phyloP scores from a whole-genome alignment of 371 early-diverging fungal genomes.

The Rhizopus delemar region DNA sequence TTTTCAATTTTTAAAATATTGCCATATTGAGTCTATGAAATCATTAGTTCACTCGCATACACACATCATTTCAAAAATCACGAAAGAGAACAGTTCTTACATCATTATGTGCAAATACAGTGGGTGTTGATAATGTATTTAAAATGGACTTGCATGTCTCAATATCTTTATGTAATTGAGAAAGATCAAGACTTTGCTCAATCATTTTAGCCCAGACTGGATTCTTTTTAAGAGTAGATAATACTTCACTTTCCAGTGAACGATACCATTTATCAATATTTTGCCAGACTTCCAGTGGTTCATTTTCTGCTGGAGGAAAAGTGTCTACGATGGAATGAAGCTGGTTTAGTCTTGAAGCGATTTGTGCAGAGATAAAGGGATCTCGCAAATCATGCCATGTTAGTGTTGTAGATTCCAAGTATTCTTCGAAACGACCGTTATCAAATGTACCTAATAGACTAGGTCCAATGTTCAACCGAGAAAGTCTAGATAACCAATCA shows the following conservation, averaged over 20 bases:
- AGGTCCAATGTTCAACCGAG: slow-evolving; percentile 75
- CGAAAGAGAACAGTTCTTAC: slow-evolving; percentile 42
- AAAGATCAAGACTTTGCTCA: slow-evolving; percentile 44
- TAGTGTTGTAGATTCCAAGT: slow-evolving; percentile 75
- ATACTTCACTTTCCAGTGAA: slow-evolving; percentile 13
- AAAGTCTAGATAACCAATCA: slow-evolving; percentile 73
- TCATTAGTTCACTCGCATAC: slow-evolving; percentile 4
- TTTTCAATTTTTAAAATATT: slow-evolving; percentile 36
- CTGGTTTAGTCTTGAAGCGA: slow-evolving; percentile 74
- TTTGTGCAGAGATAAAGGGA: slow-evolving; percentile 64
- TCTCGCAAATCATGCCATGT: slow-evolving; percentile 68
- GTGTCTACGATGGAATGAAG: slow-evolving; percentile 72
- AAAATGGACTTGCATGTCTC: slow-evolving; percentile 43
- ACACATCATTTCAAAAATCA: background rate
- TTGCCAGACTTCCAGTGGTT: slow-evolving; percentile 60
- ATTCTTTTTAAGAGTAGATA: slow-evolving; percentile 22
- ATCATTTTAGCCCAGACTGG: slow-evolving; percentile 23
- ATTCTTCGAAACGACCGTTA: slow-evolving; percentile 90
- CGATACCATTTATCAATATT: slow-evolving; percentile 66
- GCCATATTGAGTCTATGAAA: slow-evolving; percentile 33
- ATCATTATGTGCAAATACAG: slow-evolving; percentile 86
- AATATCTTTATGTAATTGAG: slow-evolving; percentile 49
- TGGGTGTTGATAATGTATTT: slow-evolving; percentile 45
- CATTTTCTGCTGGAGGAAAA: slow-evolving; percentile 55
- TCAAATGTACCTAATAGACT: slow-evolving; percentile 79